Evolutionary conservation across 2,329 filamentous ascomycete genomes (phyloP), one percentile per base, ranked within the genome.

Genomic region (Helminthosporium solani): DNA sequence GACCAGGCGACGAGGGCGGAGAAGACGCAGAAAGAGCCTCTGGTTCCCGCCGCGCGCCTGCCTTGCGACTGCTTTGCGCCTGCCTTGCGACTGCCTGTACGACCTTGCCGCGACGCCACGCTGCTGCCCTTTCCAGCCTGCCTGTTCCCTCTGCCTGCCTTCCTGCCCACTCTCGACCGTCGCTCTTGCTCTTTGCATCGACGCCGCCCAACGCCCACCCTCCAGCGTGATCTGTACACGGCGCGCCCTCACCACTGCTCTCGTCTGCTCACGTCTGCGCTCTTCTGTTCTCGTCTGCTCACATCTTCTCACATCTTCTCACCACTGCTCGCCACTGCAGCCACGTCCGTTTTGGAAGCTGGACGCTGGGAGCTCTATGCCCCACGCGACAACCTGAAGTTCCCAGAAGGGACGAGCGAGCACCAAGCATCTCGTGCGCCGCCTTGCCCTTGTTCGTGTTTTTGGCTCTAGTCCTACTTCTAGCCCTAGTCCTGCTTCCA

Each of bases 331-430:
- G 49, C 47, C 47, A 59, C 64, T 68, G 66, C 66, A 68, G 64
- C 64, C 63, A 63, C 64, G 43, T 62, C 61, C 53, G 38, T 43
- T 59, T 58, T 56, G 52, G 60, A 60, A 54, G 51, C 52, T 35
- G 39, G 43, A 36, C 51, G 27, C 48, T 46, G 42, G 31, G 52
- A 48, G 48, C 52, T 64, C 39, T 28, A 57, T 58, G 56, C 57
- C 60, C 60, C 54, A 49, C 57, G 51, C 46, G 49, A 50, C 52
- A 40, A 56, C 52, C 50, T 55, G 57, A n/a, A 53, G 47, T 53
- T 46, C 56, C 52, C 34, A 52, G 57, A 42, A 56, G 43, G 52
- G 57, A 53, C 58, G 53, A 45, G 40, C 42, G 40, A 21, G 35
- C 18, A 9, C 23, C 23, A n/a, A 36, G 45, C 40, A 52, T 48